Conservation (phyloP, 345 rosid species). For the Citrus sinensis region DVS_A1.0 CM039166.1:18728001-18728500, state of each 20-base stretch:
- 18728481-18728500: not conserved
- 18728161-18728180: not conserved
- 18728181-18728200: constrained; percentile 48
- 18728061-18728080: constrained; percentile 53
- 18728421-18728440: no score
- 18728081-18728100: constrained; percentile 31
- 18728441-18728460: no score
- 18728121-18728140: not conserved
- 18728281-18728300: not conserved
- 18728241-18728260: constrained; percentile 55
- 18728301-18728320: not conserved
- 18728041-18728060: constrained; percentile 91
- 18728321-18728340: not conserved
- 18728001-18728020: constrained; percentile 41
- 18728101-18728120: not conserved
- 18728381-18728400: not conserved
- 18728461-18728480: not conserved
- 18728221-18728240: constrained; percentile 74
- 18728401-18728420: not conserved
- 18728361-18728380: not conserved
- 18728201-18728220: constrained; percentile 63
- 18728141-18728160: not conserved
- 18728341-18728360: not conserved
- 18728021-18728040: constrained; percentile 73
- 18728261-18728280: constrained; percentile 45